Base-by-base conservation (phyloP, 345 rosid species). In the Noccaea bulbosa region DNA sequence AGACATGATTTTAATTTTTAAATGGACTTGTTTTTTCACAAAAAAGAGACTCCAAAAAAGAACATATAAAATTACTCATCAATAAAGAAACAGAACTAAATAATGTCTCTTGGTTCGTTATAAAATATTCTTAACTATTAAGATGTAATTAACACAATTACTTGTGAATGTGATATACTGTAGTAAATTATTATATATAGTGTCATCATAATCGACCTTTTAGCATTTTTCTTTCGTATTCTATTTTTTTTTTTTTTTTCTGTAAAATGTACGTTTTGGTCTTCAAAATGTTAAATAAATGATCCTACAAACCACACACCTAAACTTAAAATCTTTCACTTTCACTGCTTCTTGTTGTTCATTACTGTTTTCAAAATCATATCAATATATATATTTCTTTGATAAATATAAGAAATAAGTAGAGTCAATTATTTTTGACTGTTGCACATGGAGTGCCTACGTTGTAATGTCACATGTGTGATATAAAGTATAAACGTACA, bases 341-440 rank as follows among this genome's bases (percentile, higher is more conserved):
- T 10, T 7, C 38, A 65, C 24, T 48, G 49, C 22, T 35, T 57
- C 39, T 38, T 65, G 2, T 24, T 65, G 48, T 27, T 65, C 38
- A 50, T 8, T 59, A 39, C 17, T 34, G 35, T 52, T 50, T 37
- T 35, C 22, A 64, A 48, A 49, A 65, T 8, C 47, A 65, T 49
- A 22, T 50, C 58, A 49, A 37, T 20, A 20, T 35, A 20, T 35
- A 20, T 8, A 35, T 17, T 48, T 38, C 7, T 50, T 12, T 9
- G n/a, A 11, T 20, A 8, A 24, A 12, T 52, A 30, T 6, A 44
- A 2, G 20, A 12, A 44, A 44, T 1, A 52, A 30, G 30, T 51
- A 51, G 9, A 51, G 38, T 8, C 47, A 14, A 4, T 65, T 38
- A 9, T 27, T 33, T 41, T 49, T 37, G 11, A 24, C 12, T 17